Percentiles rank a stretch among this genome's conserved stretches.
These are phyloP conservation scores for Gossypium davidsonii DNA, from an alignment of 441 rosid genomes.

Conservation along the genomic window DNA sequence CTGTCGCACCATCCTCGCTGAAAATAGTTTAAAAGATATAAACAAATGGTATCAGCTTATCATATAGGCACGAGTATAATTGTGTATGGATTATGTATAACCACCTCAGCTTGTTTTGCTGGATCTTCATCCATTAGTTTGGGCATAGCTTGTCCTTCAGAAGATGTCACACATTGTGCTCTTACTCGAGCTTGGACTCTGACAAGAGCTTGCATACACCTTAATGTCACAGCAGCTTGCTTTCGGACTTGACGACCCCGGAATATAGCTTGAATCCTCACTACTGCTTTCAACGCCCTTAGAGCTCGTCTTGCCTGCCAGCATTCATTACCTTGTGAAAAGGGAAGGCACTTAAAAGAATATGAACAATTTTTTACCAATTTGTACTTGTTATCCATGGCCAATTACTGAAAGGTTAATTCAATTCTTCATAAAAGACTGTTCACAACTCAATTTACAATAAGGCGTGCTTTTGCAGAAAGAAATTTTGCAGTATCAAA, in stretches of 20 bases:
- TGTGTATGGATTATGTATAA: background rate
- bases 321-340: background rate
- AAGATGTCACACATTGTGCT: constrained; percentile 37
- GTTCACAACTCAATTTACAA: background rate
- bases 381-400: background rate
- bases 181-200: constrained; percentile 77
- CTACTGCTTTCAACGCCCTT: constrained; percentile 85
- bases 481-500: no score
- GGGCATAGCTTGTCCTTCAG: constrained; percentile 26
- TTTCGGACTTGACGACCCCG: constrained; percentile 81
- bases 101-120: constrained; percentile 49
- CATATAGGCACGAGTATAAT: background rate
- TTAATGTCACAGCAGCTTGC: constrained; percentile 84
- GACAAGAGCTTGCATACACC: constrained; percentile 96
- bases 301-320: constrained; percentile 73
- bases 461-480: no score
- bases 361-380: no score
- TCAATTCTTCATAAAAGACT: background rate
- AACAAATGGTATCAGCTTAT: background rate
- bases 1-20: constrained; percentile 80
- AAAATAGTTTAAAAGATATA: constrained; percentile 12
- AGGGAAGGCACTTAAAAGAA: no score
- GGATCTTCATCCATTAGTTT: constrained; percentile 27
- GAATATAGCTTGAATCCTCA: constrained; percentile 86
- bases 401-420: background rate